Evolutionary conservation across 768 basidiomycete species (phyloP).

Genomic region (Fistulinella prunicolor): DNA sequence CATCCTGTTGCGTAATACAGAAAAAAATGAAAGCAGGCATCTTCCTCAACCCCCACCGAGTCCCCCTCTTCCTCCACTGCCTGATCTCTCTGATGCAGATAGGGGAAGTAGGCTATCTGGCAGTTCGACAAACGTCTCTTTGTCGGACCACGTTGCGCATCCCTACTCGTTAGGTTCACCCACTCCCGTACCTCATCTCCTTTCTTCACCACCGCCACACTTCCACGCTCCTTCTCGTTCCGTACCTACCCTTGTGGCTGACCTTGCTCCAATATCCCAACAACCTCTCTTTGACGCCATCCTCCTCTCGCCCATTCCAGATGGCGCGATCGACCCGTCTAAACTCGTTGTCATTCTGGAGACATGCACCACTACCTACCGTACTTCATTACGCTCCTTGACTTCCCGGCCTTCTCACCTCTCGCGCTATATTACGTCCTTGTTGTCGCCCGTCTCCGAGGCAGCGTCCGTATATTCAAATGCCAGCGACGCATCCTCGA

Average conservation of each 20-base stretch:
- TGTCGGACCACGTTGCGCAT: conserved; percentile 26
- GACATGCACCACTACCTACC: conserved; percentile 63
- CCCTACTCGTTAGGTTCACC: conserved; percentile 34
- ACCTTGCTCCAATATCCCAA: conserved; percentile 43
- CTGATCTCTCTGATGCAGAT: conserved; percentile 19
- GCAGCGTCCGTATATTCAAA: conserved; percentile 56
- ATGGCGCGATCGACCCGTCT: conserved; percentile 47
- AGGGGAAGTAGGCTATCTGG: background rate
- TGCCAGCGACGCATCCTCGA: conserved; percentile 36
- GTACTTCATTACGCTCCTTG: conserved; percentile 65
- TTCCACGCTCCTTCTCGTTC: conserved; percentile 38
- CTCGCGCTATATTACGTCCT: conserved; percentile 50
- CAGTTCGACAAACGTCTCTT: conserved; percentile 21
- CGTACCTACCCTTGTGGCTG: conserved; percentile 50
- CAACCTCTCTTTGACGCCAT: conserved; percentile 63
- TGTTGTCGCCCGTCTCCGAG: conserved; percentile 43
- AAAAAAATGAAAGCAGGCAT: conserved; percentile 17
- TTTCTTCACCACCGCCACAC: conserved; percentile 32
- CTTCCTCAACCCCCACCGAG: conserved; percentile 33
- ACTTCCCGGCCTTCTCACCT: conserved; percentile 67
- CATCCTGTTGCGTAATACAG: conserved; percentile 8
- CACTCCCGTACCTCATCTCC: conserved; percentile 29
- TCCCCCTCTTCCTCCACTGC: conserved; percentile 57
- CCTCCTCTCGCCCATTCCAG: conserved; percentile 58
- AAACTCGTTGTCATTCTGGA: conserved; percentile 71